phyloP scores from a whole-genome alignment of 1,284 basidiomycete genomes.

The Trichosporon sp. region DNA sequence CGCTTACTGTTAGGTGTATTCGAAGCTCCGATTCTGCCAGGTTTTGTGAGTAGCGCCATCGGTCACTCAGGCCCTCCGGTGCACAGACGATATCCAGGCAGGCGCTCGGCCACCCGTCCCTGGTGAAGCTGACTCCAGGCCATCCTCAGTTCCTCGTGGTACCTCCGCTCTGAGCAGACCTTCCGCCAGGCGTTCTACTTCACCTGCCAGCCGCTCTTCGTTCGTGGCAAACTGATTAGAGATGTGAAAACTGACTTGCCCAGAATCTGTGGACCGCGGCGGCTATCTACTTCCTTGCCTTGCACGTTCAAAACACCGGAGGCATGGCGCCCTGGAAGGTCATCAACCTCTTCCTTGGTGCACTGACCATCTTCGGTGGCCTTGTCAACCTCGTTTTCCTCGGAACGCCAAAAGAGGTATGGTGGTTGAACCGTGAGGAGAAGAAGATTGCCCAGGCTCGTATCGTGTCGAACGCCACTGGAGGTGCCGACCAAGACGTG shows the following conservation, averaged over 20 bases:
- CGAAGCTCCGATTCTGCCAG: slow-evolving; percentile 7
- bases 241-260: background rate
- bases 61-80: no score
- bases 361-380: slow-evolving; percentile 17
- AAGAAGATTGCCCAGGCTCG: slow-evolving; percentile 19
- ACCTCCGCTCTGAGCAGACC: slow-evolving; percentile 25
- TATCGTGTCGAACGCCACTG: slow-evolving; percentile 20
- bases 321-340: slow-evolving; percentile 25
- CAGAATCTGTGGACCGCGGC: slow-evolving; percentile 6
- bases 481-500: slow-evolving; percentile 17
- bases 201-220: slow-evolving; percentile 20
- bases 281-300: slow-evolving; percentile 24
- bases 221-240: slow-evolving; percentile 1
- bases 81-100: no score
- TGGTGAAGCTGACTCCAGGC: slow-evolving; percentile 6
- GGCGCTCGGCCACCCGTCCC: no score
- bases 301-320: slow-evolving; percentile 10
- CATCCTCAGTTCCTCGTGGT: slow-evolving; percentile 32
- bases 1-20: no score
- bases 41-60: slow-evolving; percentile 10
- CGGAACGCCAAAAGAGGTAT: slow-evolving; percentile 26
- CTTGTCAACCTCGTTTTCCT: slow-evolving; percentile 21
- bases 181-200: slow-evolving; percentile 23
- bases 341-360: slow-evolving; percentile 32
- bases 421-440: slow-evolving; percentile 20